These are phyloP conservation scores for Sphaerobolus stellatus DNA, from an alignment of 1,284 basidiomycete genomes.

Conservation along the genomic window DNA sequence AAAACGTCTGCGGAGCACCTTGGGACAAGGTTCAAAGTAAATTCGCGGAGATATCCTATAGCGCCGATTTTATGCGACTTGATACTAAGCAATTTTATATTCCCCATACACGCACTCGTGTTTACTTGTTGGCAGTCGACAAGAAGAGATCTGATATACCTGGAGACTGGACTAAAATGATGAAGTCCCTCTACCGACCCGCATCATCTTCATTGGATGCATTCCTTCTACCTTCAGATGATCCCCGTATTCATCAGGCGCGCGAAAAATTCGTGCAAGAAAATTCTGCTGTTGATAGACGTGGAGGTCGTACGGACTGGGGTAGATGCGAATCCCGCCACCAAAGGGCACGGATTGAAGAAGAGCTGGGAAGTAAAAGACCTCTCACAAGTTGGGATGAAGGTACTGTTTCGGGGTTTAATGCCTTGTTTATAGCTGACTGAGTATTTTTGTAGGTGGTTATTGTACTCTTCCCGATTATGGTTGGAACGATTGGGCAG, in stretches of 20 bases:
- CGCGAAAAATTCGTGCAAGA: slow-evolving; percentile 79
- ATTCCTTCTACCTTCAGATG: slow-evolving; percentile 88
- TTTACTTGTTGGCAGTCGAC: slow-evolving; percentile 82
- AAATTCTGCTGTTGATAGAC: slow-evolving; percentile 56
- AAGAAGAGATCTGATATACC: slow-evolving; percentile 59
- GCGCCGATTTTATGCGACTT: slow-evolving; percentile 69
- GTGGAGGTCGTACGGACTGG: slow-evolving; percentile 84
- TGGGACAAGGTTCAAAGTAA: slow-evolving; percentile 78
- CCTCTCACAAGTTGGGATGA: slow-evolving; percentile 94
- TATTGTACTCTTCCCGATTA: slow-evolving; percentile 87
- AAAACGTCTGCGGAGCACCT: slow-evolving; percentile 92
- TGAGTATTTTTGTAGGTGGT: slow-evolving; percentile 54
- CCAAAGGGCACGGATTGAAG: slow-evolving; percentile 83
- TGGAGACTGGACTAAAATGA: slow-evolving; percentile 66
- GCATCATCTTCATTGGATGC: slow-evolving; percentile 89
- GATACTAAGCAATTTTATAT: slow-evolving; percentile 96
- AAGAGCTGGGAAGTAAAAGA: slow-evolving; percentile 78
- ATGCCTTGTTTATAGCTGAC: background rate
- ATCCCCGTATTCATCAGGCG: slow-evolving; percentile 87
- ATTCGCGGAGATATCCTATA: slow-evolving; percentile 78
- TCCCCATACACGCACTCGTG: slow-evolving; percentile 89
- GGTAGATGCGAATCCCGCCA: slow-evolving; percentile 90
- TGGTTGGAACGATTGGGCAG: slow-evolving; percentile 92
- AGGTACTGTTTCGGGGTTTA: slow-evolving; percentile 45
- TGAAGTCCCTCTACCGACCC: slow-evolving; percentile 73